These are phyloP conservation scores for Mitragyna speciosa DNA, from an alignment of 257 asterid species.

Conservation along the genomic window DNA sequence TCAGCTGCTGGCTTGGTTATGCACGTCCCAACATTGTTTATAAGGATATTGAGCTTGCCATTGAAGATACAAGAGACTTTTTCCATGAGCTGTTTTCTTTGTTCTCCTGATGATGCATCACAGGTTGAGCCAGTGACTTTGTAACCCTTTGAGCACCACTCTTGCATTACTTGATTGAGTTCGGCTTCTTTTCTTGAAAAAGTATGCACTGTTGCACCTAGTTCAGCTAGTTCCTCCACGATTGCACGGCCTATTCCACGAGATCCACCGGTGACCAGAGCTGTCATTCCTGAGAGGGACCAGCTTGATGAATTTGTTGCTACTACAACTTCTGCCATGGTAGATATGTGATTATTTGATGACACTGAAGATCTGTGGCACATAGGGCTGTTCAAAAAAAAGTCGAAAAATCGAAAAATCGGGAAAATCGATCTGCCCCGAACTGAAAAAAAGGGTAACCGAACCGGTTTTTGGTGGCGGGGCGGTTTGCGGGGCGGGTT, in stretches of 20 bases:
- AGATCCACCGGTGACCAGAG: constrained; percentile 19
- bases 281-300: constrained; percentile 4
- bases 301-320: no score
- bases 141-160: constrained; percentile 7
- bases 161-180: neutral
- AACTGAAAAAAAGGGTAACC: no score
- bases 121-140: constrained; percentile 8
- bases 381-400: no score
- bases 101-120: constrained; percentile 1
- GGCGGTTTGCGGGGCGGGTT: no score
- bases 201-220: neutral
- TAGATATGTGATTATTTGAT: no score
- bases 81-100: neutral
- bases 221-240: neutral
- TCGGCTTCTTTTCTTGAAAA: constrained; percentile 12
- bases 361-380: no score
- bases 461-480: no score
- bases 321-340: no score
- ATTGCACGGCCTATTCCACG: neutral
- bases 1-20: neutral
- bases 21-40: constrained; percentile 13
- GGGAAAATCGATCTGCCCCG: no score
- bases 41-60: constrained; percentile 1
- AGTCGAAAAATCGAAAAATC: no score
- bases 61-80: neutral